Percentiles rank a stretch among this genome's conserved stretches.
phyloP scores from a whole-genome alignment of 2,329 filamentous ascomycete genomes.

The Microdochium bolleyi region DNA sequence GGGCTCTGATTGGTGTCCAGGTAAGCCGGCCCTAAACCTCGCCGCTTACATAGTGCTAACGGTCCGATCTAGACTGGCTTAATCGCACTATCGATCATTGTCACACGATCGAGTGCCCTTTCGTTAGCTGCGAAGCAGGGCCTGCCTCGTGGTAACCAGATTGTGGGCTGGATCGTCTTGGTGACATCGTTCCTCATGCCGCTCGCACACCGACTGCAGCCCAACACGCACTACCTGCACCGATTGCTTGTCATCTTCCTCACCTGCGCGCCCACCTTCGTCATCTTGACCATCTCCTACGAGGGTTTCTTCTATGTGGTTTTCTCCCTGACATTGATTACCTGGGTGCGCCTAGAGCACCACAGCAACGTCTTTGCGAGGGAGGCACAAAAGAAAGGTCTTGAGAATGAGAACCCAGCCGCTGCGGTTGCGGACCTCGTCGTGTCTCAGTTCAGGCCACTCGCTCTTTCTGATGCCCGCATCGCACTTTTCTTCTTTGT shows the following conservation, averaged over 20 bases:
- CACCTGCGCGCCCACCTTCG: constrained; percentile 85
- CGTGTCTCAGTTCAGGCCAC: constrained; percentile 45
- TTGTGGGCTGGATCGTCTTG: constrained; percentile 76
- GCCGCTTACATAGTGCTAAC: constrained; percentile 6
- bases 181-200: constrained; percentile 74
- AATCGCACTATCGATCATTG: constrained; percentile 70
- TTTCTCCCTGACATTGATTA: constrained; percentile 73
- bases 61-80: constrained; percentile 54
- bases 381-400: constrained; percentile 10
- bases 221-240: constrained; percentile 84
- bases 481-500: constrained; percentile 93
- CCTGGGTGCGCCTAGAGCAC: constrained; percentile 90
- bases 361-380: constrained; percentile 49
- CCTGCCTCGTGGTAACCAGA: constrained; percentile 78
- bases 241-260: constrained; percentile 84
- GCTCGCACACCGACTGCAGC: constrained; percentile 69
- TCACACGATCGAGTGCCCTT: constrained; percentile 78
- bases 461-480: constrained; percentile 76
- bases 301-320: constrained; percentile 93
- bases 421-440: constrained; percentile 8
- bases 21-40: constrained; percentile 24
- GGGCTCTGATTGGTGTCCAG: constrained; percentile 59
- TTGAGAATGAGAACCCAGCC: constrained; percentile 9
- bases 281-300: constrained; percentile 95
- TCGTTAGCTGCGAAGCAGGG: constrained; percentile 81